These are phyloP conservation scores for Coemansia sp. DNA, from an alignment of 192 early-diverging fungal species.

Conservation along the genomic window DNA sequence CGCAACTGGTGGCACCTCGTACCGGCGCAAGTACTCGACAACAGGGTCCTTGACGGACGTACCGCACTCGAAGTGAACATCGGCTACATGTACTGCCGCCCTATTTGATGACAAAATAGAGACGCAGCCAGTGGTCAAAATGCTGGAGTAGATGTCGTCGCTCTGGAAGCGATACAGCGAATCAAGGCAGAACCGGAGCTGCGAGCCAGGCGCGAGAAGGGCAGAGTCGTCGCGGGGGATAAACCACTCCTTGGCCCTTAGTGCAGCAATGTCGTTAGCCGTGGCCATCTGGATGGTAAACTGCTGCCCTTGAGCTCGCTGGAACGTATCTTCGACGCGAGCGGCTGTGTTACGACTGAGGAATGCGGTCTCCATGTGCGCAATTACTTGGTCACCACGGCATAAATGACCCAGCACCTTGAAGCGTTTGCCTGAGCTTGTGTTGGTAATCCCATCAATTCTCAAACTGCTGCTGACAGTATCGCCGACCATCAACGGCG, in stretches of 20 bases:
- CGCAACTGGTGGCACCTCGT: conserved; percentile 65
- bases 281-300: conserved; percentile 62
- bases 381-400: conserved; percentile 58
- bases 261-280: conserved; percentile 75
- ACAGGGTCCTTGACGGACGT: conserved; percentile 75
- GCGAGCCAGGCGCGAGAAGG: conserved; percentile 53
- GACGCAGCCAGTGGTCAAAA: conserved; percentile 66
- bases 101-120: conserved; percentile 55
- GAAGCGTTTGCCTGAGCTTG: conserved; percentile 76
- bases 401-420: conserved; percentile 67
- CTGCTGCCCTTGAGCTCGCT: conserved; percentile 63
- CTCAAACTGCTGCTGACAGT: conserved; percentile 65
- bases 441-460: conserved; percentile 77
- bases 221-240: conserved; percentile 14
- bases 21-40: conserved; percentile 74
- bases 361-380: conserved; percentile 74
- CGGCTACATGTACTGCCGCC: conserved; percentile 66
- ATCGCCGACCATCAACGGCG: conserved; percentile 68
- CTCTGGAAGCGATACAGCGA: conserved; percentile 63
- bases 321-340: conserved; percentile 74
- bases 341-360: conserved; percentile 78
- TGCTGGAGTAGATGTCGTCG: conserved; percentile 58
- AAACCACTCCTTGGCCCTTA: conserved; percentile 85
- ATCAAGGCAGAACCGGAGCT: conserved; percentile 76
- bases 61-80: conserved; percentile 68